Conservation (phyloP, 805 yeast genomes). For the Saturnispora hagleri region DNA sequence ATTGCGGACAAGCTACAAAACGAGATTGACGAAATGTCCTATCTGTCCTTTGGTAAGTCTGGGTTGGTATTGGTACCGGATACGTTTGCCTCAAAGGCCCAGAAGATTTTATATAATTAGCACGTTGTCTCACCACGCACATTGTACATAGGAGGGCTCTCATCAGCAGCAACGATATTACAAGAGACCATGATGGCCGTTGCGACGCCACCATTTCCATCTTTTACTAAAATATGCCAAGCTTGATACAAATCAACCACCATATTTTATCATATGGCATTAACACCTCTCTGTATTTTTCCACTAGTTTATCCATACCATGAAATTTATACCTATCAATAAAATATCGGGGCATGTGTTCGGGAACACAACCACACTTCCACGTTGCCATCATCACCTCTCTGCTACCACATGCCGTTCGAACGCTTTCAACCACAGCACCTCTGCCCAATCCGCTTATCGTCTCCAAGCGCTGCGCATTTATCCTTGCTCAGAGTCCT, state of each 20-base stretch:
- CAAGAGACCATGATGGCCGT: too few species aligned
- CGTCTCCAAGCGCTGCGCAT: neutral
- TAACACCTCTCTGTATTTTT: too few species aligned
- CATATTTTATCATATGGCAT: too few species aligned
- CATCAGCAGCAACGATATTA: too few species aligned
- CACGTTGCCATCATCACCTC: neutral
- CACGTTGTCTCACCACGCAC: too few species aligned
- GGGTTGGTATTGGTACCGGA: slow-evolving; percentile 52
- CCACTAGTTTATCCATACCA: too few species aligned
- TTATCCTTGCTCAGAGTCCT: neutral
- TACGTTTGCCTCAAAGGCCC: slow-evolving; percentile 23
- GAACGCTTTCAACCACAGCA: neutral
- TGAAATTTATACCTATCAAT: too few species aligned
- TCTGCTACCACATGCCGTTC: neutral
- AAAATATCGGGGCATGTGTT: too few species aligned
- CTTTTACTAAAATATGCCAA: too few species aligned
- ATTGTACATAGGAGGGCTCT: neutral
- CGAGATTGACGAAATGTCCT: slow-evolving; percentile 41
- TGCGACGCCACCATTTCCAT: too few species aligned
- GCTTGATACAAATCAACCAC: too few species aligned
- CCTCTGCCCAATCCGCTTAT: neutral
- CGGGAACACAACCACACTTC: too few species aligned
- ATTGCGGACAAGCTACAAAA: slow-evolving; percentile 39
- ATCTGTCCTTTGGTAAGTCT: slow-evolving; percentile 50
- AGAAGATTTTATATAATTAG: neutral